These are phyloP conservation scores for Medicago arabica DNA, from an alignment of 306 rosid genomes.

Conservation along the genomic window DNA sequence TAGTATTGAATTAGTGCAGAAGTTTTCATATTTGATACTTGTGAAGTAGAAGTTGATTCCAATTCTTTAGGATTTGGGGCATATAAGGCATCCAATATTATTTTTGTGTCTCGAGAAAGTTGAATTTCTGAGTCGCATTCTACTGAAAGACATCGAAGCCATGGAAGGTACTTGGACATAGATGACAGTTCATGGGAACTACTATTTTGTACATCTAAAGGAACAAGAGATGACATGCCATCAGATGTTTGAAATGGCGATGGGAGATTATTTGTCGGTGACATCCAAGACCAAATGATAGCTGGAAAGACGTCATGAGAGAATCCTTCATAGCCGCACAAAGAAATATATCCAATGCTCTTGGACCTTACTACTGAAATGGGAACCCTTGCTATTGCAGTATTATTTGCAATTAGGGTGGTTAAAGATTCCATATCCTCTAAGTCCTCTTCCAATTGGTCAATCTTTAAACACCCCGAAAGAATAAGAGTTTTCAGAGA, in stretches of 20 bases:
- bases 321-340: no score
- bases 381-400: no score
- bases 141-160: slow-evolving; percentile 16
- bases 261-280: not conserved
- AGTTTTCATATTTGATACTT: not conserved
- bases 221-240: not conserved
- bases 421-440: no score
- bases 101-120: not conserved
- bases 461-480: not conserved
- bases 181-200: not conserved
- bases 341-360: no score
- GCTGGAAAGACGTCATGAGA: no score
- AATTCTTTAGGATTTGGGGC: not conserved
- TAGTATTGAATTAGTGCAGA: not conserved
- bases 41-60: slow-evolving; percentile 20
- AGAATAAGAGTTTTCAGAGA: not conserved
- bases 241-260: not conserved
- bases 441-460: not conserved
- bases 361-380: no score
- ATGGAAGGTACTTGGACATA: not conserved
- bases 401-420: no score
- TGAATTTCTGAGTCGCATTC: not conserved
- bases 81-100: not conserved
- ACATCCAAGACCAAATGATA: no score
- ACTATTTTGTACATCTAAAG: not conserved